Evolutionary conservation across 768 basidiomycete species (phyloP).

Genomic region (Termitomyces sp.): DNA sequence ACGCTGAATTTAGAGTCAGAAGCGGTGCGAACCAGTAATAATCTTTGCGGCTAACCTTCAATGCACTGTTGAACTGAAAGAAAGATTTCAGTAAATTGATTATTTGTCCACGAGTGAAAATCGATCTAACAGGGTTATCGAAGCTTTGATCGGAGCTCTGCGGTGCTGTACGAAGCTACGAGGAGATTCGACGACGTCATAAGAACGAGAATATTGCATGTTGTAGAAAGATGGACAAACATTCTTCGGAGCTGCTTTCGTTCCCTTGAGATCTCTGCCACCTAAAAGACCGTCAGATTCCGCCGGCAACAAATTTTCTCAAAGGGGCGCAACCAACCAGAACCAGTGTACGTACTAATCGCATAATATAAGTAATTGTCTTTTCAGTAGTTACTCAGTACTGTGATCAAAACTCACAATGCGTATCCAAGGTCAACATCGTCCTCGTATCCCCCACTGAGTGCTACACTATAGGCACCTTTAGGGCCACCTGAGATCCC

Average conservation of each 20-base stretch:
- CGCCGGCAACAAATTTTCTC: background rate
- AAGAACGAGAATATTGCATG: background rate
- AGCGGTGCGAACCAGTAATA: background rate
- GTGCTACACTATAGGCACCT: conserved; percentile 81
- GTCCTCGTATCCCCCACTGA: conserved; percentile 87
- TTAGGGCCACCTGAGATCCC: conserved; percentile 65
- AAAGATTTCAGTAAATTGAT: background rate
- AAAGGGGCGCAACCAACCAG: conserved; percentile 36
- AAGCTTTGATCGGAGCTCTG: conserved; percentile 84
- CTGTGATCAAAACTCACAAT: conserved; percentile 49
- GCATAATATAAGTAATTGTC: background rate
- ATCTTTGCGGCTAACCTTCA: conserved; percentile 39
- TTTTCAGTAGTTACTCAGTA: background rate
- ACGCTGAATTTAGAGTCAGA: conserved; percentile 30
- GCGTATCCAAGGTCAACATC: conserved; percentile 79
- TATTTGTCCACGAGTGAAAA: background rate
- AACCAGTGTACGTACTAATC: conserved; percentile 75
- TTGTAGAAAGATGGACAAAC: conserved; percentile 32
- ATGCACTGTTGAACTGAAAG: conserved; percentile 55
- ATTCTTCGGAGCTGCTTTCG: conserved; percentile 78
- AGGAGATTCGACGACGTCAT: background rate
- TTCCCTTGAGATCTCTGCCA: conserved; percentile 84
- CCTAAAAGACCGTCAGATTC: conserved; percentile 32
- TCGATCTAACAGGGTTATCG: conserved; percentile 43
- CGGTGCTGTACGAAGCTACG: conserved; percentile 82